These are phyloP conservation scores for Pythium brassicae DNA, from an alignment of 352 stramenopile species.

Conservation along the genomic window DNA sequence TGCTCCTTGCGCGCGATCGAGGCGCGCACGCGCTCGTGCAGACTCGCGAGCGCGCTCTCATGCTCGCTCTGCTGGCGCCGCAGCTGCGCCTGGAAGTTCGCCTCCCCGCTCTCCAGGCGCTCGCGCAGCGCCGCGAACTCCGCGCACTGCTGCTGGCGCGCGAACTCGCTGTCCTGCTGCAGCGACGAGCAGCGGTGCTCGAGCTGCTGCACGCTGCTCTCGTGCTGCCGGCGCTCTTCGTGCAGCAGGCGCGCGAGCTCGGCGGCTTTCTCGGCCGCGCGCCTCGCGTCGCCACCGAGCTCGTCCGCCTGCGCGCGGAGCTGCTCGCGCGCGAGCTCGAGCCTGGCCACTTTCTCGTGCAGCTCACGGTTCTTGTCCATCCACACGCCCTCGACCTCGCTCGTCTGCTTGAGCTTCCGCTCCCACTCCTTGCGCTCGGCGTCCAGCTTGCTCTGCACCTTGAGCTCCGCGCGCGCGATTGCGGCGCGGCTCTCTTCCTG, in stretches of 20 bases:
- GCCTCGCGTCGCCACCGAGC: conserved; percentile 32
- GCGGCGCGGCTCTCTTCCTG: conserved; percentile 60
- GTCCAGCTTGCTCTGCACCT: conserved; percentile 42
- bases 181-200: conserved; percentile 39
- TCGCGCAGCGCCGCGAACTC: conserved; percentile 45
- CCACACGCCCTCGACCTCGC: conserved; percentile 77
- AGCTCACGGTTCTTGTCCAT: conserved; percentile 83
- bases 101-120: conserved; percentile 34
- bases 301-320: conserved; percentile 44
- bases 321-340: conserved; percentile 45
- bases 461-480: conserved; percentile 47
- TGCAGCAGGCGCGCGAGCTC: conserved; percentile 54
- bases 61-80: conserved; percentile 44
- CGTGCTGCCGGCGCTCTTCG: conserved; percentile 54
- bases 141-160: conserved; percentile 35
- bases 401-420: conserved; percentile 70
- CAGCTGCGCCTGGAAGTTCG: conserved; percentile 33
- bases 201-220: conserved; percentile 30
- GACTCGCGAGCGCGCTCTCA: conserved; percentile 45
- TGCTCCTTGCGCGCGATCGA: conserved; percentile 71
- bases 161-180: conserved; percentile 35
- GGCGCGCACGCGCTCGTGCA: conserved; percentile 67
- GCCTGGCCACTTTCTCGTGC: conserved; percentile 55
- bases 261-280: conserved; percentile 38
- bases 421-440: conserved; percentile 63